These are phyloP conservation scores for Madurella mycetomatis DNA, from an alignment of 2,329 filamentous ascomycete genomes.

Conservation along the genomic window DNA sequence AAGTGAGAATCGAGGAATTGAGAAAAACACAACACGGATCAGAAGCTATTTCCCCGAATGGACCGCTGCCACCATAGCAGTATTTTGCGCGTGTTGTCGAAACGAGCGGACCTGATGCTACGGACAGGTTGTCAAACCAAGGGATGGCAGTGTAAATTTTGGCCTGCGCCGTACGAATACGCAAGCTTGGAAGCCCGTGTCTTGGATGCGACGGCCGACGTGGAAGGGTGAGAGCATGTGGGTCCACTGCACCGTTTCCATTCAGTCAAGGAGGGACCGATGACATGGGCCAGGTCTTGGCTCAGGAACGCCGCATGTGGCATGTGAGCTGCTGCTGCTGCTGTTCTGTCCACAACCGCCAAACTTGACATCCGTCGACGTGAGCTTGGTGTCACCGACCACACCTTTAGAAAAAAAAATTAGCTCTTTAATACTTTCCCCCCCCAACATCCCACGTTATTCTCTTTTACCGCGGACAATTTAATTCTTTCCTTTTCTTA, in stretches of 20 bases:
- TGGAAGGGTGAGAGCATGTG: background rate
- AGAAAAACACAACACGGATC: background rate
- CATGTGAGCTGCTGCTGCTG: background rate
- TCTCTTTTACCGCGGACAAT: background rate
- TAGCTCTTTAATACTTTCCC: no score
- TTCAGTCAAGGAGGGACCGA: background rate
- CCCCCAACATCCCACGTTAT: no score
- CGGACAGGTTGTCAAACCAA: constrained; percentile 2
- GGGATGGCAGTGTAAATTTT: background rate
- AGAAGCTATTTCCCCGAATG: background rate
- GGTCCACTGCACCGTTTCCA: background rate
- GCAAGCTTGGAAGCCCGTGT: constrained; percentile 4
- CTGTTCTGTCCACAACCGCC: background rate
- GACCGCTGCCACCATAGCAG: background rate
- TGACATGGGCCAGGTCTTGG: constrained; percentile 8
- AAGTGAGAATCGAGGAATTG: background rate
- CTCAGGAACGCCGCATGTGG: constrained; percentile 8
- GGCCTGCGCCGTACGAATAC: constrained; percentile 1
- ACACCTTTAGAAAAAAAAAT: no score
- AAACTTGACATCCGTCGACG: background rate
- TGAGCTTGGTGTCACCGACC: no score
- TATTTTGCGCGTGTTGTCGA: background rate
- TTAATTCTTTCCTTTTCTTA: background rate
- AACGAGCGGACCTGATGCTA: background rate
- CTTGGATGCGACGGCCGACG: background rate